Conservation (phyloP, 2,329 filamentous ascomycete genomes). For the Aspergillus sojae region DNA sequence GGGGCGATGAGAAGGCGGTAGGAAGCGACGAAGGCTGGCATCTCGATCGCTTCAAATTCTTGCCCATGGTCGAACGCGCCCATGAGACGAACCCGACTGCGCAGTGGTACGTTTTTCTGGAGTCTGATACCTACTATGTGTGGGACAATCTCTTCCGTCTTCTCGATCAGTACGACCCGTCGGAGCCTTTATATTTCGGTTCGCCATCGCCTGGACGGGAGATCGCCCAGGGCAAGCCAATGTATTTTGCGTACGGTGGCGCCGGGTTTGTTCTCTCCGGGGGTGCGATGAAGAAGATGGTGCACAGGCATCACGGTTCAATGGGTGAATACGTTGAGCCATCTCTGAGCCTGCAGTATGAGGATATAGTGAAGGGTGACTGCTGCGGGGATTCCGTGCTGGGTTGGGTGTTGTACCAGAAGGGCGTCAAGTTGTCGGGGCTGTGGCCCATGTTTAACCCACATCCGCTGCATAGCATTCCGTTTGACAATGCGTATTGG, state of each 20-base stretch:
- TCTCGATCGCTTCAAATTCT: slow-evolving; percentile 61
- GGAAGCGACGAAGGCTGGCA: slow-evolving; percentile 51
- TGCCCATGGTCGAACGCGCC: slow-evolving; percentile 57
- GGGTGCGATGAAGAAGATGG: slow-evolving; percentile 49
- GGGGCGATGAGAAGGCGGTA: slow-evolving; percentile 34
- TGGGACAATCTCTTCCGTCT: slow-evolving; percentile 53
- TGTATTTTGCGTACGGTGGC: slow-evolving; percentile 55
- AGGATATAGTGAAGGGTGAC: slow-evolving; percentile 48
- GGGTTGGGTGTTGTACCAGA: slow-evolving; percentile 51
- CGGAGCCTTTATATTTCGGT: slow-evolving; percentile 52
- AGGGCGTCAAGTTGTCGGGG: slow-evolving; percentile 50
- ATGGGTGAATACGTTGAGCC: slow-evolving; percentile 45
- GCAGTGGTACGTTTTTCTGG: slow-evolving; percentile 60
- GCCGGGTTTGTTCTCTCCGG: slow-evolving; percentile 52
- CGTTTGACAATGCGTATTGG: slow-evolving; percentile 52
- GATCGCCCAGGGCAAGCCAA: slow-evolving; percentile 16
- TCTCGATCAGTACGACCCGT: slow-evolving; percentile 52
- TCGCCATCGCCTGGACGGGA: slow-evolving; percentile 48
- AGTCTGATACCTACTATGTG: slow-evolving; percentile 57
- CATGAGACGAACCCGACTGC: slow-evolving; percentile 52
- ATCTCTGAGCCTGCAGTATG: slow-evolving; percentile 44
- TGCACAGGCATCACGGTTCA: slow-evolving; percentile 18
- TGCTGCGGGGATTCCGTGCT: slow-evolving; percentile 58
- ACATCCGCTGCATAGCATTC: slow-evolving; percentile 55
- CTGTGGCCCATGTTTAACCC: slow-evolving; percentile 53